Evolutionary conservation across 225 moss, liverwort and hornwort species (phyloP).

Genomic region (Takakia lepidozioides): DNA sequence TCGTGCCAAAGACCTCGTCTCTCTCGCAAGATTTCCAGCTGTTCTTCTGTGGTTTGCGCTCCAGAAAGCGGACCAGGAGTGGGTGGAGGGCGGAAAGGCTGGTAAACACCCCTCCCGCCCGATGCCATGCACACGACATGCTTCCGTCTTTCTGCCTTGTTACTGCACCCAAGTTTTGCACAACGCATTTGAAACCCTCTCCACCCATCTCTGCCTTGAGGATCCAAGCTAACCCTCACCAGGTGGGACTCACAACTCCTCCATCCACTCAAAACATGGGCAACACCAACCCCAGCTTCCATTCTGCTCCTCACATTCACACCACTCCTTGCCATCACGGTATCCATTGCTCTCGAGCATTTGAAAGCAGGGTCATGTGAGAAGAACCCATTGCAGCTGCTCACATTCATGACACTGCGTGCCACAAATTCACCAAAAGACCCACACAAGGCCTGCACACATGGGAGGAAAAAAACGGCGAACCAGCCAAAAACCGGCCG

Average conservation of each 20-base stretch:
- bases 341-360: conserved; percentile 6
- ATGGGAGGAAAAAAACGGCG: too few relatives aligned
- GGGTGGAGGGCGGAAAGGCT: conserved; percentile 78
- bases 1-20: conserved; percentile 73
- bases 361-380: conserved; percentile 10
- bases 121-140: conserved; percentile 13
- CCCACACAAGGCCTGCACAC: too few relatives aligned
- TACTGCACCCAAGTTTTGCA: too few relatives aligned
- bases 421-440: not conserved
- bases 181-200: conserved; percentile 5
- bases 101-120: conserved; percentile 56
- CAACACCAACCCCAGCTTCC: too few relatives aligned
- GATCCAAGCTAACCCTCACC: conserved; percentile 12
- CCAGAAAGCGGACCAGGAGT: conserved; percentile 16
- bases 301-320: conserved; percentile 5
- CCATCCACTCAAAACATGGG: too few relatives aligned
- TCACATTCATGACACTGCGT: conserved; percentile 14
- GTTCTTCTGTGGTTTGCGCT: conserved; percentile 44
- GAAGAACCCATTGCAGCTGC: conserved; percentile 14
- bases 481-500: not conserved
- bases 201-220: conserved; percentile 2
- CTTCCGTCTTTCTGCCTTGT: not conserved
- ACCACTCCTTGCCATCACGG: not conserved
- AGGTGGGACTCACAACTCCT: too few relatives aligned
- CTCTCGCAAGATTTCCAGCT: conserved; percentile 62